These are phyloP conservation scores for Malassezia vespertilionis DNA, from an alignment of 1,284 basidiomycete species.

Conservation along the genomic window DNA sequence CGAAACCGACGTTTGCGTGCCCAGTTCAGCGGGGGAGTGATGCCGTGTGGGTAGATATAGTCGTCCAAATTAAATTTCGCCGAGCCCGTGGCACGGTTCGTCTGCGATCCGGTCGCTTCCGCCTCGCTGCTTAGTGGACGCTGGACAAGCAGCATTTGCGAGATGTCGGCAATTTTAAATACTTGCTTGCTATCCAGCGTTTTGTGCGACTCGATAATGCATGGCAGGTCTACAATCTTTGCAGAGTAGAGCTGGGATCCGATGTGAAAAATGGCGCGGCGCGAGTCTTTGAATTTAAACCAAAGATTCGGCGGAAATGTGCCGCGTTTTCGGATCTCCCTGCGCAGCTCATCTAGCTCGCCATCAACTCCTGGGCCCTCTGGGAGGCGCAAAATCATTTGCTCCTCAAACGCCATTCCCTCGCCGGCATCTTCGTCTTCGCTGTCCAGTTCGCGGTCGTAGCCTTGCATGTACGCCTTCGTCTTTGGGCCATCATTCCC, in stretches of 20 bases:
- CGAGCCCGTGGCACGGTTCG: slow-evolving; percentile 47
- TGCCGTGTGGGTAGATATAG: slow-evolving; percentile 92
- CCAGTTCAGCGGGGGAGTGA: slow-evolving; percentile 84
- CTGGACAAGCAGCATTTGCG: slow-evolving; percentile 52
- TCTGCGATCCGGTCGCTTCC: slow-evolving; percentile 58
- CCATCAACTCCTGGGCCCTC: slow-evolving; percentile 57
- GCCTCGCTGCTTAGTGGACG: slow-evolving; percentile 48
- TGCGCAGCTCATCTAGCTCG: slow-evolving; percentile 40
- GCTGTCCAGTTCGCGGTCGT: slow-evolving; percentile 83
- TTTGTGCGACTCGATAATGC: slow-evolving; percentile 90
- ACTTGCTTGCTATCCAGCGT: slow-evolving; percentile 81
- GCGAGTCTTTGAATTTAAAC: slow-evolving; percentile 99
- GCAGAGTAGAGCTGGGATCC: slow-evolving; percentile 70
- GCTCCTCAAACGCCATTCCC: slow-evolving; percentile 80
- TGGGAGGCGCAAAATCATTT: slow-evolving; percentile 85
- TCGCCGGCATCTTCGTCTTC: slow-evolving; percentile 64
- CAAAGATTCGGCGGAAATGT: slow-evolving; percentile 75
- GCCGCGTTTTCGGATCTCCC: slow-evolving; percentile 60
- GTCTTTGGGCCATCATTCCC: slow-evolving; percentile 35
- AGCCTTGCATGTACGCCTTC: slow-evolving; percentile 45
- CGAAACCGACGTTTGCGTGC: slow-evolving; percentile 86
- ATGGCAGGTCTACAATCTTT: slow-evolving; percentile 91
- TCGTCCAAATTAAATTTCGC: slow-evolving; percentile 73
- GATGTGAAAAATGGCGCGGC: slow-evolving; percentile 79
- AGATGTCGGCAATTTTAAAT: slow-evolving; percentile 98